Evolutionary conservation across 2,329 filamentous ascomycete genomes (phyloP).

Genomic region (Diplodia sapinea): DNA sequence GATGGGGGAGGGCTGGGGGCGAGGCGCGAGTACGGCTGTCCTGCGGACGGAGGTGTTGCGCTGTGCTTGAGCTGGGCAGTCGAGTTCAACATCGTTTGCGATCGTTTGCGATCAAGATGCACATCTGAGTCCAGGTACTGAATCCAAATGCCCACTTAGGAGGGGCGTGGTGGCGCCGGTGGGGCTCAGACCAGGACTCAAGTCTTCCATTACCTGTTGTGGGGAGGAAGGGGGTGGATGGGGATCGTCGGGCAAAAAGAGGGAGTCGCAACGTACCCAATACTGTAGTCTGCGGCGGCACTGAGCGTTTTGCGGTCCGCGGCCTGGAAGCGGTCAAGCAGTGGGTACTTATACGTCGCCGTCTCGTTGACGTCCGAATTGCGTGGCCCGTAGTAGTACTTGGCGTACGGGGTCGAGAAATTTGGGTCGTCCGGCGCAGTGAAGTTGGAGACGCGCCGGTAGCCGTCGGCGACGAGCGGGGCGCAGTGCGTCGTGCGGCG

Average conservation of each 20-base stretch:
- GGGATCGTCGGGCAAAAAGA: too few species aligned
- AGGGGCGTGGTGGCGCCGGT: too few species aligned
- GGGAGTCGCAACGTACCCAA: not conserved
- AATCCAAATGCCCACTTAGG: too few species aligned
- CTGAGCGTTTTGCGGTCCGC: constrained; percentile 6
- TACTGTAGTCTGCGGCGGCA: constrained; percentile 5
- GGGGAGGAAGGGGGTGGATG: not conserved
- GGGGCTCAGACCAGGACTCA: too few species aligned
- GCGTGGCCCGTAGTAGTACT: constrained; percentile 13
- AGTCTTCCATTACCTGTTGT: too few species aligned
- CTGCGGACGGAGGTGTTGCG: too few species aligned
- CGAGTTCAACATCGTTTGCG: too few species aligned
- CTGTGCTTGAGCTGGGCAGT: too few species aligned
- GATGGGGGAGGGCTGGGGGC: too few species aligned
- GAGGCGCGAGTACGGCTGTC: too few species aligned
- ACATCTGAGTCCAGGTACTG: too few species aligned
- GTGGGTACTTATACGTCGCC: constrained; percentile 16
- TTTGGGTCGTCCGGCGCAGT: not conserved
- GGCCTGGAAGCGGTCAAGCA: not conserved
- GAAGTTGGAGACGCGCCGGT: constrained; percentile 13
- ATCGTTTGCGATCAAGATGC: too few species aligned
- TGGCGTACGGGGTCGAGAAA: not conserved
- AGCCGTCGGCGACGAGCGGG: constrained; percentile 17
- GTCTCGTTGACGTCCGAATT: not conserved
- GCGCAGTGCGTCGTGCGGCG: constrained; percentile 25